These are phyloP conservation scores for Fusarium verticillioides DNA, from an alignment of 2,329 filamentous ascomycete genomes.

Conservation along the genomic window DNA sequence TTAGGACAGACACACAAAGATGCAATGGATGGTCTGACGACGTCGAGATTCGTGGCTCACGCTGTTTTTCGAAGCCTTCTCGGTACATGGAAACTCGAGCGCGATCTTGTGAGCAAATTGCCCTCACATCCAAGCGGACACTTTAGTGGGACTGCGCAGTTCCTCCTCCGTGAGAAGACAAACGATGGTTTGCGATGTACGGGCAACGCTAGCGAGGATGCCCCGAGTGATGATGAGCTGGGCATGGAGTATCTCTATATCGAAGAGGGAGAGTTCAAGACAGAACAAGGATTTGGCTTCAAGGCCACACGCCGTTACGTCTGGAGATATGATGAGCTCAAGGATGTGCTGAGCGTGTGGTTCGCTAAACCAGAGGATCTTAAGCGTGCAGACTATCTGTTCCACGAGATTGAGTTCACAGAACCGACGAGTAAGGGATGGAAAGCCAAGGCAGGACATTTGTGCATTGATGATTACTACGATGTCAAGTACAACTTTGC, in stretches of 20 bases:
- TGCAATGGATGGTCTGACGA: conserved; percentile 55
- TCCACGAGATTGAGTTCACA: conserved; percentile 76
- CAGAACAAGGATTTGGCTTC: conserved; percentile 66
- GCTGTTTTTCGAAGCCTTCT: conserved; percentile 78
- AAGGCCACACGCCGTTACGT: conserved; percentile 74
- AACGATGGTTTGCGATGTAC: conserved; percentile 58
- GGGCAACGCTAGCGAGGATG: conserved; percentile 24
- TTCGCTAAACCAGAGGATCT: conserved; percentile 74
- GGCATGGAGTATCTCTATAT: conserved; percentile 74
- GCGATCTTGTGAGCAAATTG: conserved; percentile 64
- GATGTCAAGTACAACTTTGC: conserved; percentile 75
- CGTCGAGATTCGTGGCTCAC: conserved; percentile 66
- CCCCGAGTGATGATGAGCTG: conserved; percentile 44
- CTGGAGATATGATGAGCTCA: conserved; percentile 73
- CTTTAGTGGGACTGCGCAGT: conserved; percentile 72
- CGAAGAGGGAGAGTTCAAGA: conserved; percentile 73
- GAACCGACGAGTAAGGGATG: conserved; percentile 58
- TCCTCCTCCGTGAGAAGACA: conserved; percentile 71
- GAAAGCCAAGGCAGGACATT: conserved; percentile 73
- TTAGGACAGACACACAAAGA: conserved; percentile 59
- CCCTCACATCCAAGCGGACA: conserved; percentile 71
- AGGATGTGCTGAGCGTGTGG: conserved; percentile 75
- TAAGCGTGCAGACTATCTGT: conserved; percentile 75
- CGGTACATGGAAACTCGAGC: conserved; percentile 73
- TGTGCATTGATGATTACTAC: conserved; percentile 79